Conservation (phyloP, 208 protist genomes). For the Porcisia deanei region DNA sequence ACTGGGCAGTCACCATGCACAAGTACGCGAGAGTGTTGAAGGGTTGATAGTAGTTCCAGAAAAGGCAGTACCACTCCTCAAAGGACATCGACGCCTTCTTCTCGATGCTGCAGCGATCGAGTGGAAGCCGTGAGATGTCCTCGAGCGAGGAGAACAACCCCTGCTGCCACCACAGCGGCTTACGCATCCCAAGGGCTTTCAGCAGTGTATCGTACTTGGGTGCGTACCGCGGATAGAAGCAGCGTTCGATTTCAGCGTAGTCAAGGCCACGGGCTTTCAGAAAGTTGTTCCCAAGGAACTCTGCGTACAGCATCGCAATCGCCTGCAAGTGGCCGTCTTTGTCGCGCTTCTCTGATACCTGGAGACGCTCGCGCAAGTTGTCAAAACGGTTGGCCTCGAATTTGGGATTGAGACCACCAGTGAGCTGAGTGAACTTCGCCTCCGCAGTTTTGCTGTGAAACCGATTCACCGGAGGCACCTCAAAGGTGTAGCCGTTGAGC, state of each 20-base stretch:
- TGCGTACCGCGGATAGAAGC: slow-evolving; percentile 81
- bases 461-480: slow-evolving; percentile 73
- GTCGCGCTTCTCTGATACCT: slow-evolving; percentile 66
- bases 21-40: slow-evolving; percentile 78
- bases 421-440: slow-evolving; percentile 74
- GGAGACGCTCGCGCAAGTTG: slow-evolving; percentile 71
- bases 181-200: slow-evolving; percentile 53
- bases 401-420: slow-evolving; percentile 67
- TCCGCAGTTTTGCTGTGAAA: slow-evolving; percentile 81
- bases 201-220: slow-evolving; percentile 60
- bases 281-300: slow-evolving; percentile 79
- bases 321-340: slow-evolving; percentile 75
- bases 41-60: slow-evolving; percentile 90
- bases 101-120: slow-evolving; percentile 72
- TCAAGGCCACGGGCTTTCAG: slow-evolving; percentile 52
- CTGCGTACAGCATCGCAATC: slow-evolving; percentile 84
- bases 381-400: slow-evolving; percentile 84
- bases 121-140: slow-evolving; percentile 84
- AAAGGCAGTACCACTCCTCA: slow-evolving; percentile 88
- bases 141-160: slow-evolving; percentile 70
- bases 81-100: slow-evolving; percentile 65
- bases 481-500: slow-evolving; percentile 79
- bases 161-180: slow-evolving; percentile 73
- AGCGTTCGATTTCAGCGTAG: slow-evolving; percentile 79
- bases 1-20: slow-evolving; percentile 82